These are phyloP conservation scores for Brassica juncea DNA, from an alignment of 345 rosid genomes.

Conservation along the genomic window DNA sequence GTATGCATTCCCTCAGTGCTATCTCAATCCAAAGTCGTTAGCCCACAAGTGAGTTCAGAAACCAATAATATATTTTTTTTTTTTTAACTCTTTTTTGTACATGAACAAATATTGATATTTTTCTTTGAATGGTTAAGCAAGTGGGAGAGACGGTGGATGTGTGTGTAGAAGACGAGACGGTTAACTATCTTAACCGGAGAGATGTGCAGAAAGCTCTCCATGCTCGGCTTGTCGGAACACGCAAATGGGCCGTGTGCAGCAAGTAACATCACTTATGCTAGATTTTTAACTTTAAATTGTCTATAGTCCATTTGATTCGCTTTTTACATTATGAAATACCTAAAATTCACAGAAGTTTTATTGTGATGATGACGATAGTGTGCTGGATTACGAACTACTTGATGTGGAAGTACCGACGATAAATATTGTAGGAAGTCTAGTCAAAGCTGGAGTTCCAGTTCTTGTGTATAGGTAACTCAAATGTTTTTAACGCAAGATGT, in stretches of 20 bases:
- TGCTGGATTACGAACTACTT: constrained; percentile 76
- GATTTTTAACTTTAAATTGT: not conserved
- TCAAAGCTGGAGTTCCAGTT: constrained; percentile 72
- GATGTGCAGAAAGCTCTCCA: constrained; percentile 90
- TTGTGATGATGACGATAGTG: constrained; percentile 40
- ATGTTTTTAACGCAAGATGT: not conserved
- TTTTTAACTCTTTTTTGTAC: not conserved
- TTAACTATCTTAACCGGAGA: constrained; percentile 76
- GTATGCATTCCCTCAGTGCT: constrained; percentile 79
- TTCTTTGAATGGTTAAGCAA: constrained; percentile 46
- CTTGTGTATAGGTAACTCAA: constrained; percentile 72
- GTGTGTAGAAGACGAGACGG: constrained; percentile 92
- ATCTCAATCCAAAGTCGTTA: constrained; percentile 68
- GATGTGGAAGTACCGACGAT: constrained; percentile 81
- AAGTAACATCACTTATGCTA: constrained; percentile 44
- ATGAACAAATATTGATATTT: constrained; percentile 1
- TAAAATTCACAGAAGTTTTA: not conserved
- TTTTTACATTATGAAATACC: not conserved
- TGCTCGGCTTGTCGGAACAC: constrained; percentile 81
- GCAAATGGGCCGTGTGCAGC: constrained; percentile 87
- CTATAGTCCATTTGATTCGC: not conserved
- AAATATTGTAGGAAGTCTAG: constrained; percentile 50
- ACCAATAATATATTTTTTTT: not conserved
- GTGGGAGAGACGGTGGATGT: constrained; percentile 73
- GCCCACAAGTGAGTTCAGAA: constrained; percentile 53